A percentile compares a stretch with the other conserved stretches of the same genome.
Evolutionary conservation across 2,329 filamentous ascomycete genomes (phyloP).

Genomic region (Trichophyton schoenleinii): DNA sequence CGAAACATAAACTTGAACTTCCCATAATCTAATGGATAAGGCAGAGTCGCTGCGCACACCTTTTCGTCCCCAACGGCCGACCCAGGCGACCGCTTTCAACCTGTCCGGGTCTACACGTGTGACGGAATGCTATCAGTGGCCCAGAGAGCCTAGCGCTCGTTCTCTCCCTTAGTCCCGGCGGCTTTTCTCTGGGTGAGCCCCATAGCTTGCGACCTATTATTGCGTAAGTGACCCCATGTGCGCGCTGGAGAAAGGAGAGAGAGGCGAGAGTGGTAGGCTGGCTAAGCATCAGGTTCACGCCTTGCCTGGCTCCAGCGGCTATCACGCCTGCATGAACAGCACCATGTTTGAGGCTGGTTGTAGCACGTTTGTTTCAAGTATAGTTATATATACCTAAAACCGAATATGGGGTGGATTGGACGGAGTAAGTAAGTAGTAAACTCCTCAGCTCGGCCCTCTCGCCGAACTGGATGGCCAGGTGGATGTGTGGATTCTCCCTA

Average conservation of each 20-base stretch:
- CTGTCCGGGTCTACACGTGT: not conserved
- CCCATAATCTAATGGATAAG: not conserved
- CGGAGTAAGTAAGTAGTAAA: not conserved
- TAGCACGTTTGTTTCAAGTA: not conserved
- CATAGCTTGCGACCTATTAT: too few species aligned
- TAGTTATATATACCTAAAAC: not conserved
- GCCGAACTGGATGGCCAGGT: not conserved
- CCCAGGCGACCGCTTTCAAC: not conserved
- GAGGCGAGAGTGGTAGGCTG: not conserved
- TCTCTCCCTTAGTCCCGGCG: not conserved
- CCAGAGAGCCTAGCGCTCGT: not conserved
- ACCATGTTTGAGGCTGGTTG: not conserved
- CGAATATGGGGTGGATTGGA: too few species aligned
- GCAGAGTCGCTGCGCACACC: not conserved
- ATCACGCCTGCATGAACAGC: not conserved
- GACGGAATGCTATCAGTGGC: not conserved
- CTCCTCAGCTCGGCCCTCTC: not conserved
- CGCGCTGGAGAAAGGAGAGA: not conserved
- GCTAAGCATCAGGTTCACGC: not conserved
- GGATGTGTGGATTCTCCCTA: not conserved
- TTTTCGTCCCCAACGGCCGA: not conserved
- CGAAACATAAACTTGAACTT: not conserved
- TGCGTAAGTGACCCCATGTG: not conserved
- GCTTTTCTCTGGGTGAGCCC: not conserved
- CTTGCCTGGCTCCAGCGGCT: not conserved